phyloP scores from a whole-genome alignment of 1,284 basidiomycete species.

The Athelia psychrophila region DNA sequence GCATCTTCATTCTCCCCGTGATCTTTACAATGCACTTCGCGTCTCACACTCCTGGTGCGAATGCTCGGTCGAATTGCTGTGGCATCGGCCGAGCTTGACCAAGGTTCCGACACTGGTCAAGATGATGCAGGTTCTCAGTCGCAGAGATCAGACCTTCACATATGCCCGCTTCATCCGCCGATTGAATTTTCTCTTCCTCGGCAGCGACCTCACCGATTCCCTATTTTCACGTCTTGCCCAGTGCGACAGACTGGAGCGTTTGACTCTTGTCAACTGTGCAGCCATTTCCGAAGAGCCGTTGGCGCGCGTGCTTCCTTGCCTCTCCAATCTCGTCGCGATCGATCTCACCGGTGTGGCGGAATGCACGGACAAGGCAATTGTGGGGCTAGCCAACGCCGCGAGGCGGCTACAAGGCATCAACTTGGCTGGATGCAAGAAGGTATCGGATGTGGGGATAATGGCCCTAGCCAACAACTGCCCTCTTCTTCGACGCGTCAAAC shows the following conservation, averaged over 20 bases:
- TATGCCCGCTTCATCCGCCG: conserved; percentile 89
- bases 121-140: conserved; percentile 68
- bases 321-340: conserved; percentile 82
- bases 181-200: conserved; percentile 84
- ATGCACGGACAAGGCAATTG: conserved; percentile 70
- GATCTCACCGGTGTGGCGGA: conserved; percentile 80
- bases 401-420: conserved; percentile 91
- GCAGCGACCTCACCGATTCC: conserved; percentile 73
- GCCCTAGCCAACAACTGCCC: conserved; percentile 77
- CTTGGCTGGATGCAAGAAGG: conserved; percentile 78
- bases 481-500: conserved; percentile 85
- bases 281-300: conserved; percentile 72
- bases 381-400: conserved; percentile 69
- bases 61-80: conserved; percentile 92
- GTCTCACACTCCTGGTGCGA: conserved; percentile 95
- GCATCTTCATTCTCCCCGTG: conserved; percentile 71
- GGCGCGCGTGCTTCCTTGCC: conserved; percentile 63
- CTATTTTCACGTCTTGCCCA: conserved; percentile 72
- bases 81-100: conserved; percentile 87
- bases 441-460: conserved; percentile 79
- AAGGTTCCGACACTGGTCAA: conserved; percentile 73
- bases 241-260: conserved; percentile 86
- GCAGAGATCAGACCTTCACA: conserved; percentile 73
- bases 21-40: conserved; percentile 75
- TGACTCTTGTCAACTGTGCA: conserved; percentile 87